phyloP scores from a whole-genome alignment of 129 eudicot genomes.

The Gnaphalium uliginosum region DNA sequence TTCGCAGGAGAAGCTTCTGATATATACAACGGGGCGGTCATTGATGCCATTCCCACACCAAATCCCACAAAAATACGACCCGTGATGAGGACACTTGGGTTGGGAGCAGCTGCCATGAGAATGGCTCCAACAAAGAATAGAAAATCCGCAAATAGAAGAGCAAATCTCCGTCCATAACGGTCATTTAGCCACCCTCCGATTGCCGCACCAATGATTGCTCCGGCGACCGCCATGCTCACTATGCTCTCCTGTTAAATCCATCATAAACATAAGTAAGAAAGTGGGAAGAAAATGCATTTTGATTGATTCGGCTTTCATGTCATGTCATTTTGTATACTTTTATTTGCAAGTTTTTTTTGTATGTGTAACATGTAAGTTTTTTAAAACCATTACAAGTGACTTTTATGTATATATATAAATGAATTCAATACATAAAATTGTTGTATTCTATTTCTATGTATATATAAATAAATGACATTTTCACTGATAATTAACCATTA shows the following conservation, averaged over 20 bases:
- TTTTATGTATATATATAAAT: too few species aligned
- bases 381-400: too few species aligned
- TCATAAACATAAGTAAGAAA: neutral
- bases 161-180: constrained; percentile 49
- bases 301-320: too few species aligned
- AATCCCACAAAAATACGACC: constrained; percentile 67
- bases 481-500: too few species aligned
- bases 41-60: constrained; percentile 78
- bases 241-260: constrained; percentile 55
- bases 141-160: constrained; percentile 56
- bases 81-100: constrained; percentile 45
- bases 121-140: constrained; percentile 51
- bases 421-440: too few species aligned
- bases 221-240: constrained; percentile 78
- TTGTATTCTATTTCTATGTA: too few species aligned
- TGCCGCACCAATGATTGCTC: constrained; percentile 71
- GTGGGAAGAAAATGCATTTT: too few species aligned
- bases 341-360: neutral
- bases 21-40: constrained; percentile 70
- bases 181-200: constrained; percentile 74
- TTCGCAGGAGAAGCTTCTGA: constrained; percentile 72
- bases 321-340: neutral
- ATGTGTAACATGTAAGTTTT: neutral
- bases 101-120: constrained; percentile 57
- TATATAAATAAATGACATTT: too few species aligned